Evolutionary conservation across 2,329 filamentous ascomycete genomes (phyloP), one percentile per base, ranked within the genome.

Genomic region (Colletotrichum musicola): DNA sequence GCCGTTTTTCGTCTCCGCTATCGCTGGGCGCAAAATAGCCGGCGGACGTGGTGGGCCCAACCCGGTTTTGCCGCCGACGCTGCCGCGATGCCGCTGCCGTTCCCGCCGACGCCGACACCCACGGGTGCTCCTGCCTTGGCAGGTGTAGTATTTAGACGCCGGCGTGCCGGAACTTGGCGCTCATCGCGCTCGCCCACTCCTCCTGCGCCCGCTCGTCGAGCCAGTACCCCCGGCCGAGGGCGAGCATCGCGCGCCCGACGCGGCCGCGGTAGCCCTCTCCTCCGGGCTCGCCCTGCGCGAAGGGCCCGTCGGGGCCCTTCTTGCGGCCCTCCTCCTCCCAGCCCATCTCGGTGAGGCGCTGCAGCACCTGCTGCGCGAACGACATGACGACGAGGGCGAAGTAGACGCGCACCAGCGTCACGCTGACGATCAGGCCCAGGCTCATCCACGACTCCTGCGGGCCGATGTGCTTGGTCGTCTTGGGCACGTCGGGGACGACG

Each of bases 331-430:
- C 64, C 35, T 63, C 71, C 51, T 71, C 72, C 60, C 67, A 69
- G 20, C 64, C 66, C 56, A 42, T 57, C 42, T 59, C 71, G 13
- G 69, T 70, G 62, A 71, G 60, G 10, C 72, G 69, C 73, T 90
- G 90, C 57, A 98, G 81, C 14, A 93, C 91, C 76, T 91, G 88
- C 71, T 93, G 89, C 4, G 95, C 93, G 78, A 93, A 96, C 6
- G 93, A 90, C 81, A 97, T 90, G 78, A 97, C 89, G 62, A 98
- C 87, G 44, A 97, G 83, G 73, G 92, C 89, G 74, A 97, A 95
- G 82, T 98, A 98, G 35, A 94, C 79, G 35, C 95, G 88, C 47
- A 97, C 84, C 13, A 91, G 83, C 81, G 92, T 97, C 71, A 97
- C 87, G 2, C 86, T 80, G 38, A 88, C 86, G 69, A 97, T 93